Percentiles rank a stretch among this genome's conserved stretches.
Conservation (phyloP, 2,329 filamentous ascomycete genomes). For the Microdochium bolleyi region DNA sequence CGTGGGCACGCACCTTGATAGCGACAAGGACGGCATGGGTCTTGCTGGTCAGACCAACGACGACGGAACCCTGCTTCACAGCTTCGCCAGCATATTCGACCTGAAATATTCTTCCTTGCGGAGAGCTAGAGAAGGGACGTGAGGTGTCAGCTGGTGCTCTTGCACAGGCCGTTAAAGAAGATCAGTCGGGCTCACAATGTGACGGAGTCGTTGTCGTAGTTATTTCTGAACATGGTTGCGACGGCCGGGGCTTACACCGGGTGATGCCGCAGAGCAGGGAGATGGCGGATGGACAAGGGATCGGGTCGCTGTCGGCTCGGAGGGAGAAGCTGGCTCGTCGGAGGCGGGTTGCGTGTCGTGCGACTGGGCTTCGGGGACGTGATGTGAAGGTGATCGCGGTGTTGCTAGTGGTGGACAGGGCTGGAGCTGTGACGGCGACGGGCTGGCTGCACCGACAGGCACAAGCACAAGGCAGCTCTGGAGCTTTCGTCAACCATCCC, state of each 20-base stretch:
- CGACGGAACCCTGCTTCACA: slow-evolving; percentile 97
- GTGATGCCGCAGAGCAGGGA: slow-evolving; percentile 6
- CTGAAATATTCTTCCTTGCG: slow-evolving; percentile 98
- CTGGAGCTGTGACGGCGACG: not conserved
- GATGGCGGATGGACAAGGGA: not conserved
- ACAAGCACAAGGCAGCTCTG: slow-evolving; percentile 1
- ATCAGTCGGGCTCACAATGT: slow-evolving; percentile 68
- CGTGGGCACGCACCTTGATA: slow-evolving; percentile 64
- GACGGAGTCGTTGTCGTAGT: slow-evolving; percentile 99
- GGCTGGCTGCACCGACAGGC: not conserved
- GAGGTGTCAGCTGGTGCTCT: slow-evolving; percentile 5
- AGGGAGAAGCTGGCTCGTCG: not conserved
- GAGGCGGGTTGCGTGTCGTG: not conserved
- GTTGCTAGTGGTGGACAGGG: not conserved
- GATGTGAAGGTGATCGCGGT: slow-evolving; percentile 2
- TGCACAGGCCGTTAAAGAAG: slow-evolving; percentile 2
- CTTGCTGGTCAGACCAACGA: slow-evolving; percentile 95
- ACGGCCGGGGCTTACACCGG: slow-evolving; percentile 2
- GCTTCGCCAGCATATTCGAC: slow-evolving; percentile 98
- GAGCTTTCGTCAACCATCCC: slow-evolving; percentile 1
- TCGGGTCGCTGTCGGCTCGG: not conserved
- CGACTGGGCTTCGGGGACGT: not conserved
- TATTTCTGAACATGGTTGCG: slow-evolving; percentile 91
- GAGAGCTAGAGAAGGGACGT: slow-evolving; percentile 58
- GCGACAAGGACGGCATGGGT: slow-evolving; percentile 94